phyloP scores from a whole-genome alignment of 129 eudicot genomes.

The Tanacetum coccineum region DNA sequence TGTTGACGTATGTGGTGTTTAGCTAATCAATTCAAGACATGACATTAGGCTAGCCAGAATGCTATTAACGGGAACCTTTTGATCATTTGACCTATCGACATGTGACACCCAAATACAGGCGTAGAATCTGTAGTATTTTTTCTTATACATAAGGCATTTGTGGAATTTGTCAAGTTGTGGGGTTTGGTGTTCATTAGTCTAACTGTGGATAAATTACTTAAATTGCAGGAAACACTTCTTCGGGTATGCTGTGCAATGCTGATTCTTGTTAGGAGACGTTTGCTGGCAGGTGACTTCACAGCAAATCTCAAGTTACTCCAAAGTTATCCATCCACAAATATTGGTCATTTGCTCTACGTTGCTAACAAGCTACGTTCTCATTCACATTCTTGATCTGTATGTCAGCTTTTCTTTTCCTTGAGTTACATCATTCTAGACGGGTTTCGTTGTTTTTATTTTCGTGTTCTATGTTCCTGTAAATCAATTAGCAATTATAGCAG shows the following conservation, averaged over 20 bases:
- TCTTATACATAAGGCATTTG: background rate
- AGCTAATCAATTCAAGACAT: background rate
- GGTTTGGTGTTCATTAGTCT: background rate
- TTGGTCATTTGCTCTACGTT: conserved; percentile 86
- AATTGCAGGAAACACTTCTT: conserved; percentile 86
- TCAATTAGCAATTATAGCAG: conserved; percentile 14
- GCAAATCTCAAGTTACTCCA: conserved; percentile 94
- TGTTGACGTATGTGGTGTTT: background rate
- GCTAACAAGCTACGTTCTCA: conserved; percentile 76
- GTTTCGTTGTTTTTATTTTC: conserved; percentile 8
- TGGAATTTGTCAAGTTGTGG: background rate
- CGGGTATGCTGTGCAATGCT: conserved; percentile 96
- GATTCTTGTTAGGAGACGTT: conserved; percentile 76
- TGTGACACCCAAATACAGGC: background rate
- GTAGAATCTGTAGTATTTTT: background rate
- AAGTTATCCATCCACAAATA: conserved; percentile 82
- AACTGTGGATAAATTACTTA: background rate
- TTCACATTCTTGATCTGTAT: conserved; percentile 26
- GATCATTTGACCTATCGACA: background rate
- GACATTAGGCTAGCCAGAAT: background rate
- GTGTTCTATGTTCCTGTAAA: conserved; percentile 32
- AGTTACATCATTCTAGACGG: background rate
- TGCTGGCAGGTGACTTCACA: conserved; percentile 98
- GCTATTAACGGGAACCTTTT: background rate
- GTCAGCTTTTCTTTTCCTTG: background rate